phyloP scores from a whole-genome alignment of 2,329 filamentous ascomycete genomes.

The Aspergillus sergii region DNA sequence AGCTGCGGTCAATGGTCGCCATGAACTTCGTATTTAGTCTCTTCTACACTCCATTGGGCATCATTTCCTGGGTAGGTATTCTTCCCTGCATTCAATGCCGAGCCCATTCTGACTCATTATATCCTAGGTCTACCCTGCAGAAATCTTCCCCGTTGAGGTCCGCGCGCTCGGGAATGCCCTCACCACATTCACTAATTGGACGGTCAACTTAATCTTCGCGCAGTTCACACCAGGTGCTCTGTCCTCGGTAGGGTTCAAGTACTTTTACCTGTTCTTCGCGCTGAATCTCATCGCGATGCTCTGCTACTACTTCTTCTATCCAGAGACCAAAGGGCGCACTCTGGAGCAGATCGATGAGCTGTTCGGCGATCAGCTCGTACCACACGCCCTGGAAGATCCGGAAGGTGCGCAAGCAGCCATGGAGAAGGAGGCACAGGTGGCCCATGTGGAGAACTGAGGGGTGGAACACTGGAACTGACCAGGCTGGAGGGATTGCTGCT shows the following conservation, averaged over 20 bases:
- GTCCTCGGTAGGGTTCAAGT: slow-evolving; percentile 47
- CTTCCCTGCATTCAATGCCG: too few relatives aligned
- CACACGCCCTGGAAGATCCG: slow-evolving; percentile 3
- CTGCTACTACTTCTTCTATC: slow-evolving; percentile 37
- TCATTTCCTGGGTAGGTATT: slow-evolving; percentile 42
- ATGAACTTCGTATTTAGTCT: slow-evolving; percentile 51
- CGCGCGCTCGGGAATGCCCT: slow-evolving; percentile 45
- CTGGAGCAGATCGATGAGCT: slow-evolving; percentile 32
- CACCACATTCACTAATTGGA: slow-evolving; percentile 49
- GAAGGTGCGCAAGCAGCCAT: not conserved
- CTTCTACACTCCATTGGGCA: slow-evolving; percentile 46
- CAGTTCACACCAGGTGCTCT: slow-evolving; percentile 52
- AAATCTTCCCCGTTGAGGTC: slow-evolving; percentile 49
- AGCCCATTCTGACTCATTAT: too few relatives aligned
- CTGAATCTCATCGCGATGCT: slow-evolving; percentile 48
- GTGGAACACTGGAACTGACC: too few relatives aligned
- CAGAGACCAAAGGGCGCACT: slow-evolving; percentile 34
- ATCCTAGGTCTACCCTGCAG: slow-evolving; percentile 39
- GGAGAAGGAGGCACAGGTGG: not conserved
- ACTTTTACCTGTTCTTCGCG: slow-evolving; percentile 52
- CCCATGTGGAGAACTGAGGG: not conserved
- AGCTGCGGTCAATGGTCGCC: slow-evolving; percentile 47
- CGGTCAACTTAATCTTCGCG: slow-evolving; percentile 50
- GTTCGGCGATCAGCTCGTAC: slow-evolving; percentile 22
- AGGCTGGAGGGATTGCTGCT: too few relatives aligned